These are phyloP conservation scores for Gelatoporia subvermispora DNA, from an alignment of 768 basidiomycete species.

Conservation along the genomic window DNA sequence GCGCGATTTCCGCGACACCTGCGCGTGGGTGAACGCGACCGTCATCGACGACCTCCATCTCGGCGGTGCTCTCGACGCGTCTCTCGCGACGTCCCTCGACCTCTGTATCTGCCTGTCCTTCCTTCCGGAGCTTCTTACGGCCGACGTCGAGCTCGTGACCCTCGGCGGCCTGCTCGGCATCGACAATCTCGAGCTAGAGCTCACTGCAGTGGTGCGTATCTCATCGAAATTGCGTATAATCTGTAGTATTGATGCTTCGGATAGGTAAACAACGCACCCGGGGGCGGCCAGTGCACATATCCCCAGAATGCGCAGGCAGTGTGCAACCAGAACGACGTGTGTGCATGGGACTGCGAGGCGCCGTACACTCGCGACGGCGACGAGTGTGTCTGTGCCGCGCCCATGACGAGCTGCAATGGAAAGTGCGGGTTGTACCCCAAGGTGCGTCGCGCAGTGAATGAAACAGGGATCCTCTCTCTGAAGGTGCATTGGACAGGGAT, in stretches of 20 bases:
- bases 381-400: constrained; percentile 3
- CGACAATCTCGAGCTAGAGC: not conserved
- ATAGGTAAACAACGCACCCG: constrained; percentile 1
- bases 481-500: too few species aligned
- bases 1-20: not conserved
- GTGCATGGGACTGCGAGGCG: constrained; percentile 3
- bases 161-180: constrained; percentile 1
- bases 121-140: not conserved
- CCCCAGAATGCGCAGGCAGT: not conserved
- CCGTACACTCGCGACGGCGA: not conserved
- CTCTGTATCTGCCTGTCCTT: constrained; percentile 1
- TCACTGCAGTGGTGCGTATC: not conserved
- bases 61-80: not conserved
- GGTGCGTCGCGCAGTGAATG: not conserved
- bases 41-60: not conserved
- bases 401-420: constrained; percentile 1
- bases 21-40: not conserved
- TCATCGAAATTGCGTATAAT: not conserved
- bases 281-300: not conserved
- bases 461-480: too few species aligned
- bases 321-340: not conserved
- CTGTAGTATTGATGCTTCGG: not conserved
- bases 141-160: not conserved
- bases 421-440: not conserved
- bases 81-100: not conserved